These are phyloP conservation scores for Aspergillus aculeatus DNA, from an alignment of 2,329 filamentous ascomycete species.

Conservation along the genomic window DNA sequence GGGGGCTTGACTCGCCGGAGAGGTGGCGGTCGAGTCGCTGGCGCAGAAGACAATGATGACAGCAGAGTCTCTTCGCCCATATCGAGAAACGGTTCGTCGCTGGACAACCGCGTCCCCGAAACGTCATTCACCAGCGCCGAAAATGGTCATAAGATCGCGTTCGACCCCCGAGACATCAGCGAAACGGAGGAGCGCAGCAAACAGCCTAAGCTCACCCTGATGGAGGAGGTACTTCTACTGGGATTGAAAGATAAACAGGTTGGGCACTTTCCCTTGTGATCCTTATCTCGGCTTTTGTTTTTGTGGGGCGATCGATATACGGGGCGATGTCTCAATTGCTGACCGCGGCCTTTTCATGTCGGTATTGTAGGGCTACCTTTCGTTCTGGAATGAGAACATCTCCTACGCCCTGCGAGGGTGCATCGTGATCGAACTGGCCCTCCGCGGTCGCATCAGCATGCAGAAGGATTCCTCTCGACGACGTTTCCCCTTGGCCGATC, in stretches of 20 bases:
- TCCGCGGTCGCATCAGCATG: constrained; percentile 96
- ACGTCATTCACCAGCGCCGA: constrained; percentile 84
- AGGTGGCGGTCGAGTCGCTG: constrained; percentile 59
- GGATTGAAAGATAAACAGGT: constrained; percentile 99
- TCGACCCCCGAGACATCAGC: constrained; percentile 93
- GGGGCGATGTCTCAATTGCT: constrained; percentile 19
- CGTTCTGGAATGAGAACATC: constrained; percentile 99
- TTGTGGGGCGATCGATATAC: not conserved
- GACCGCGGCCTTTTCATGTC: constrained; percentile 12
- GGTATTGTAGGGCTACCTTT: constrained; percentile 77
- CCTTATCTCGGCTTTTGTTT: not conserved
- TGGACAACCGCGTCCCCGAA: constrained; percentile 57
- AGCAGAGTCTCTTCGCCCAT: constrained; percentile 66
- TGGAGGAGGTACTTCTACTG: constrained; percentile 96
- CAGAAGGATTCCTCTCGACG: constrained; percentile 91
- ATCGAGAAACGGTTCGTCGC: constrained; percentile 60
- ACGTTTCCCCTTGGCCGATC: constrained; percentile 88
- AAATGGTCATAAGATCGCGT: constrained; percentile 98
- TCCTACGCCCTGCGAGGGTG: constrained; percentile 96
- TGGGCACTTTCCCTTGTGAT: constrained; percentile 32
- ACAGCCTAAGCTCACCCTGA: constrained; percentile 95
- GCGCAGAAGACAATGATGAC: constrained; percentile 61
- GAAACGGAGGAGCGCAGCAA: constrained; percentile 95
- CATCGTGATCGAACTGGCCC: constrained; percentile 96
- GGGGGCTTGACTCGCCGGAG: constrained; percentile 71